Percentiles rank a stretch among this genome's conserved stretches.
These are phyloP conservation scores for Yamadazyma diddensiae DNA, from an alignment of 1,139 yeast species.

Conservation along the genomic window DNA sequence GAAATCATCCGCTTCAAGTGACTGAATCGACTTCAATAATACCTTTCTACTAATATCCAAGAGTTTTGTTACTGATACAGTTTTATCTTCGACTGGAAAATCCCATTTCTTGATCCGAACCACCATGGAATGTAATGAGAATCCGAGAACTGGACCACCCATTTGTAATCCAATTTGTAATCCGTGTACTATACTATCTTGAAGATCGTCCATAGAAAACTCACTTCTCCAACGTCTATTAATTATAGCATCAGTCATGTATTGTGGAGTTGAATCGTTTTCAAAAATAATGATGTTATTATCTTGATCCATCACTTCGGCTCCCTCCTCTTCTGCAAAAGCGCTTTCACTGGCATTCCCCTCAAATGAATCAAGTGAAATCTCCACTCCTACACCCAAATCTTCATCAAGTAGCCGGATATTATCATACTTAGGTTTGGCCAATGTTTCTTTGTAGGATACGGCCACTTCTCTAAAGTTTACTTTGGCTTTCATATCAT, in stretches of 20 bases:
- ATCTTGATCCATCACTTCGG: slow-evolving; percentile 31
- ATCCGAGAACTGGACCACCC: slow-evolving; percentile 68
- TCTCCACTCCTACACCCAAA: slow-evolving; percentile 23
- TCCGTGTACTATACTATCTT: slow-evolving; percentile 56
- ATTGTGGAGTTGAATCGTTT: slow-evolving; percentile 25
- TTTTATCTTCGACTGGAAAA: slow-evolving; percentile 52
- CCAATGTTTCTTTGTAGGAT: slow-evolving; percentile 77
- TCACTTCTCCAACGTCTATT: slow-evolving; percentile 53
- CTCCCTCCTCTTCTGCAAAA: slow-evolving; percentile 39
- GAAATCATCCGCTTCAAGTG: slow-evolving; percentile 29
- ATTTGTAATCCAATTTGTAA: slow-evolving; percentile 69
- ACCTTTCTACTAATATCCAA: slow-evolving; percentile 32
- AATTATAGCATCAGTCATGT: slow-evolving; percentile 24
- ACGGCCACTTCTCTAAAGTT: slow-evolving; percentile 82
- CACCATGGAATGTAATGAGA: slow-evolving; percentile 63
- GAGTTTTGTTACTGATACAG: slow-evolving; percentile 23
- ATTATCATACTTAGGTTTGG: slow-evolving; percentile 15
- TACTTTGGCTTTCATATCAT: slow-evolving; percentile 79
- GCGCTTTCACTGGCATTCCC: slow-evolving; percentile 35
- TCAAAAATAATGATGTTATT: slow-evolving; percentile 37
- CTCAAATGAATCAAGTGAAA: slow-evolving; percentile 55
- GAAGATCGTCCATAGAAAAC: slow-evolving; percentile 45
- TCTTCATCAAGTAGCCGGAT: slow-evolving; percentile 13
- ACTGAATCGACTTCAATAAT: slow-evolving; percentile 31
- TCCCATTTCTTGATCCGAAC: slow-evolving; percentile 51